Base-by-base conservation (phyloP, 441 rosid species). In the Pelargonium citronellum region DNA sequence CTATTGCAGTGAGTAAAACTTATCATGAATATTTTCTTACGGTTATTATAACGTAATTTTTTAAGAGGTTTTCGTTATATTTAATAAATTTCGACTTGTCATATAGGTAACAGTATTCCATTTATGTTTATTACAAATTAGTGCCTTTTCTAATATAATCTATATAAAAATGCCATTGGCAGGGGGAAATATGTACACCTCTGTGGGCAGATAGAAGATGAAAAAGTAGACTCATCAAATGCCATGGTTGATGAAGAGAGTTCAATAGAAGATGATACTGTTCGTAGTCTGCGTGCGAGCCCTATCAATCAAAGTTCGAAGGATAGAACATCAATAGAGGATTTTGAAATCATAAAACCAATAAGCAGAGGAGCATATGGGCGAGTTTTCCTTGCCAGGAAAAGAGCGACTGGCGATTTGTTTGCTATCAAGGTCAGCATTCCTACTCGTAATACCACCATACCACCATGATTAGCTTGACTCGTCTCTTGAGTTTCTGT, bases 351-450 rank as follows among this genome's bases (percentile, higher is more conserved):
- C 71, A 95, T 92, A 72, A 95, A 92, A 85, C 99, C 99, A 67
- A 91, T 95, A 72, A 95, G 99, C 81, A 86, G 90, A 43, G 99
- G 99, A 72, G 98, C 98, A 76, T 95, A 84, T 73, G 99, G 99
- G 64, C 81, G 96, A 77, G 98, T 95, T 70, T 92, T 92, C 76
- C 99, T 95, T 69, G 87, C 99, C 37, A 84, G 80, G 71, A 95
- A 95, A 82, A 86, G 97, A 79, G 87, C 97, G 24, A 95, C 98
- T 0, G 98, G 98, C 51, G 99, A 95, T 81, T 82, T 89, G 58
- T 95, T 95, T 73, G 99, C 99, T 17, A 91, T 95, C 79, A 92
- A 92, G 96, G 99, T 95, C 65, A 51, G 86, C 47, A 69, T 47
- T 51, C 60, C 17, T 55, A 55, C 10, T 17, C 17, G 13, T 53